Percentiles rank a stretch among this genome's conserved stretches.
phyloP scores from a whole-genome alignment of 164 flowering plant species.

The Stephania cephalantha region DNA sequence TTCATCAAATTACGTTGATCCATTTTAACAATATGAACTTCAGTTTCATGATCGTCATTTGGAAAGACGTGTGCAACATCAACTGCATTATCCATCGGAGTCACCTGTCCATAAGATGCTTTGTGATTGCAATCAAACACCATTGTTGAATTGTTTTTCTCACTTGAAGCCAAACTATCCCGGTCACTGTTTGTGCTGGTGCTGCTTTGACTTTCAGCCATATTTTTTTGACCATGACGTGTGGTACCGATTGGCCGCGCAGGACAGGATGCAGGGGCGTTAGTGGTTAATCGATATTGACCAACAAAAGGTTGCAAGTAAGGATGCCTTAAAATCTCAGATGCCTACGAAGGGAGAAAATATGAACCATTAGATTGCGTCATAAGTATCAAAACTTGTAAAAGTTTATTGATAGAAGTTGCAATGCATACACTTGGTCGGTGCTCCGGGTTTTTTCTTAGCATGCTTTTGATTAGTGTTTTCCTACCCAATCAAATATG shows the following conservation, averaged over 20 bases:
- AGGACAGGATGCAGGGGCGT: slow-evolving; percentile 29
- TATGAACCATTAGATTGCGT: slow-evolving; percentile 17
- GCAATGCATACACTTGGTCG: slow-evolving; percentile 68
- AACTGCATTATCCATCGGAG: slow-evolving; percentile 42
- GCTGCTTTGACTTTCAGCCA: slow-evolving; percentile 81
- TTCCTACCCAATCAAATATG: slow-evolving; percentile 46
- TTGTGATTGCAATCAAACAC: slow-evolving; percentile 37
- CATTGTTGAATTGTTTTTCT: slow-evolving; percentile 31
- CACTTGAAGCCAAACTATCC: slow-evolving; percentile 64
- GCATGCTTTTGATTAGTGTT: slow-evolving; percentile 88
- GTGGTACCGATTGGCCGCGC: slow-evolving; percentile 41
- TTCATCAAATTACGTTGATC: slow-evolving; percentile 33
- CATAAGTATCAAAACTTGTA: not conserved
- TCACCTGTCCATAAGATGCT: slow-evolving; percentile 41
- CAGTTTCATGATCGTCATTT: slow-evolving; percentile 28
- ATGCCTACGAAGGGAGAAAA: slow-evolving; percentile 53
- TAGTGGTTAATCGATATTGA: slow-evolving; percentile 47
- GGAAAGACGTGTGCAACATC: slow-evolving; percentile 32
- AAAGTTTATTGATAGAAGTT: not conserved
- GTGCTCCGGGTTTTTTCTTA: slow-evolving; percentile 95
- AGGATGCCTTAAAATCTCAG: slow-evolving; percentile 83
- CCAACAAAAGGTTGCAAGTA: slow-evolving; percentile 84
- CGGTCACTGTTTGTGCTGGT: slow-evolving; percentile 75
- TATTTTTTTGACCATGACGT: slow-evolving; percentile 40
- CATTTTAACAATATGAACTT: slow-evolving; percentile 18